These are phyloP conservation scores for Russula sp. DNA, from an alignment of 768 basidiomycete species.

Conservation along the genomic window DNA sequence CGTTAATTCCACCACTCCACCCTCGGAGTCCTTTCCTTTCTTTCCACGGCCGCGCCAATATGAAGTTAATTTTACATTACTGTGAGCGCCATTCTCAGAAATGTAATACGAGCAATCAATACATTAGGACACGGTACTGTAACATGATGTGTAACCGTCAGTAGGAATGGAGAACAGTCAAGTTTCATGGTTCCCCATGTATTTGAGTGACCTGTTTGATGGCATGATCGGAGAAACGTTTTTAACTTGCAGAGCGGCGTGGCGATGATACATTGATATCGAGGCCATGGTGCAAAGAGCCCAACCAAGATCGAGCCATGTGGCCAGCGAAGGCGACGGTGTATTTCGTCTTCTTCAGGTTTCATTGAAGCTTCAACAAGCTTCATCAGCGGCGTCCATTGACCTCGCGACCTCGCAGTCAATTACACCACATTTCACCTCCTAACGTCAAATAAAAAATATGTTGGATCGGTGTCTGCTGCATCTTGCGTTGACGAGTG, in stretches of 20 bases:
- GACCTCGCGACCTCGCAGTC: background rate
- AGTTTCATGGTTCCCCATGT: slow-evolving; percentile 13
- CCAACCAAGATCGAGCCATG: background rate
- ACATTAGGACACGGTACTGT: background rate
- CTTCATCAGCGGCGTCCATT: background rate
- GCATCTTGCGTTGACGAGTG: background rate
- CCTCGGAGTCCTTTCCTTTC: background rate
- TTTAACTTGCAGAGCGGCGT: background rate
- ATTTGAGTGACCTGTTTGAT: background rate
- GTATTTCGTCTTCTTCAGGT: background rate
- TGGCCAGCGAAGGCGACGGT: background rate
- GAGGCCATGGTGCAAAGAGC: background rate
- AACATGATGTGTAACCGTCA: too few species aligned
- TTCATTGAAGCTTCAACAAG: background rate
- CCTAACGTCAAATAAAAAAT: background rate
- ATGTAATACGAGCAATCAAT: background rate
- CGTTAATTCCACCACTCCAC: background rate
- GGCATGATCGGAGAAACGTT: background rate
- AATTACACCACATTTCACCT: background rate
- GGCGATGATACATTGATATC: background rate
- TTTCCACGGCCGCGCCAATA: background rate
- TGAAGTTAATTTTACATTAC: background rate
- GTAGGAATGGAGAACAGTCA: background rate
- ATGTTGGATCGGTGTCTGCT: background rate
- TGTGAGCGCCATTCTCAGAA: background rate